phyloP scores from a whole-genome alignment of 768 basidiomycete species.

The Mycena floridula region DNA sequence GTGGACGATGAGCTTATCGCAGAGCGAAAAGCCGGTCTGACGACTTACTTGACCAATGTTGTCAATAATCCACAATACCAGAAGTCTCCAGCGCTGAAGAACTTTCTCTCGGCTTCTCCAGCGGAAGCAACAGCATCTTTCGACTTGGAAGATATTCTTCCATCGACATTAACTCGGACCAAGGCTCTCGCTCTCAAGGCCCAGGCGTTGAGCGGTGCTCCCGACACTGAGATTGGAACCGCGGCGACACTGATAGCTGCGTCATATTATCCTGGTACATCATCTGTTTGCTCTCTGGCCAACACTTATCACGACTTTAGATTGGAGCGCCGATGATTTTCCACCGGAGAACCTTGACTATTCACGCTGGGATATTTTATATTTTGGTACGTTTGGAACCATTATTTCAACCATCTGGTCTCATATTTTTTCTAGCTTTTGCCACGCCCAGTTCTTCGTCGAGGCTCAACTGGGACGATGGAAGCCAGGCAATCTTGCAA shows the following conservation, averaged over 20 bases:
- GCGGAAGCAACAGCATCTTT: conserved; percentile 13
- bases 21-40: conserved; percentile 44
- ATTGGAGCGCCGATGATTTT: conserved; percentile 41
- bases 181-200: conserved; percentile 19
- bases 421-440: conserved; percentile 43
- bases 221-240: conserved; percentile 10
- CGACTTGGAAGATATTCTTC: conserved; percentile 39
- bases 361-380: conserved; percentile 59
- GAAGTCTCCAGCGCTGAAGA: conserved; percentile 23
- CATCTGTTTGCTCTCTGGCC: conserved; percentile 31
- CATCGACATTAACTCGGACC: conserved; percentile 37
- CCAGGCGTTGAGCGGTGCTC: not conserved
- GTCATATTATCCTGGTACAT: conserved; percentile 33
- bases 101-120: conserved; percentile 31
- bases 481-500: conserved; percentile 45
- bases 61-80: conserved; percentile 29
- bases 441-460: conserved; percentile 57
- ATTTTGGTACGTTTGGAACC: conserved; percentile 41
- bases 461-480: conserved; percentile 43
- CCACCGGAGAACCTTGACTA: conserved; percentile 59
- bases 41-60: conserved; percentile 34
- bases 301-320: conserved; percentile 17
- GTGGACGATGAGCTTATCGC: conserved; percentile 44
- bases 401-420: conserved; percentile 1
- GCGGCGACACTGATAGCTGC: conserved; percentile 31